These are phyloP conservation scores for Ustilago esculenta DNA, from an alignment of 1,284 basidiomycete species.

Conservation along the genomic window DNA sequence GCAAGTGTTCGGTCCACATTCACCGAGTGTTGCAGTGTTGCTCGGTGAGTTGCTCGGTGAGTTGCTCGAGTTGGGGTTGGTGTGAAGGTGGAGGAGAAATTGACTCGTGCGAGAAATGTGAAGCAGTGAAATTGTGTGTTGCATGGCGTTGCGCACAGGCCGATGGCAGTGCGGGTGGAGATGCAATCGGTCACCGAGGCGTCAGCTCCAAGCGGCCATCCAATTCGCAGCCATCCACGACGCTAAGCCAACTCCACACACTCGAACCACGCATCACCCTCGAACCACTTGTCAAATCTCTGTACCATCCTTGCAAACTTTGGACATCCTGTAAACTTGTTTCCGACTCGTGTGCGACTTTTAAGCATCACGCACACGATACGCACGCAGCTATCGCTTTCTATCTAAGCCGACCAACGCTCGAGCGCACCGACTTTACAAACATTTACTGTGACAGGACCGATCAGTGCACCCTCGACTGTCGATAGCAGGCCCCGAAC, in stretches of 20 bases:
- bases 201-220: slow-evolving; percentile 3
- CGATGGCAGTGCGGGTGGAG: slow-evolving; percentile 27
- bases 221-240: slow-evolving; percentile 16
- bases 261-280: neutral
- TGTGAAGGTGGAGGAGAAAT: too few relatives aligned
- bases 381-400: too few relatives aligned
- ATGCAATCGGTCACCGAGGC: slow-evolving; percentile 13
- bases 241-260: slow-evolving; percentile 20
- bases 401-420: too few relatives aligned
- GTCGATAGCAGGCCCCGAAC: too few relatives aligned
- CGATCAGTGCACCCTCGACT: too few relatives aligned
- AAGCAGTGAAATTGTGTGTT: neutral
- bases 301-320: neutral
- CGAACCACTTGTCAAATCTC: neutral
- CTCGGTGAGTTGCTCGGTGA: too few relatives aligned
- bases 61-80: too few relatives aligned
- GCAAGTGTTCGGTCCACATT: too few relatives aligned
- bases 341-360: neutral
- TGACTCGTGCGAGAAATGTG: slow-evolving; percentile 24
- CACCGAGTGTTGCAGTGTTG: too few relatives aligned
- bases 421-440: too few relatives aligned
- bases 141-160: slow-evolving; percentile 32
- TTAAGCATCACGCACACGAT: neutral
- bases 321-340: too few relatives aligned
- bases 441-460: too few relatives aligned